phyloP scores from a whole-genome alignment of 2,329 filamentous ascomycete genomes.

The Claviceps humidiphila region DNA sequence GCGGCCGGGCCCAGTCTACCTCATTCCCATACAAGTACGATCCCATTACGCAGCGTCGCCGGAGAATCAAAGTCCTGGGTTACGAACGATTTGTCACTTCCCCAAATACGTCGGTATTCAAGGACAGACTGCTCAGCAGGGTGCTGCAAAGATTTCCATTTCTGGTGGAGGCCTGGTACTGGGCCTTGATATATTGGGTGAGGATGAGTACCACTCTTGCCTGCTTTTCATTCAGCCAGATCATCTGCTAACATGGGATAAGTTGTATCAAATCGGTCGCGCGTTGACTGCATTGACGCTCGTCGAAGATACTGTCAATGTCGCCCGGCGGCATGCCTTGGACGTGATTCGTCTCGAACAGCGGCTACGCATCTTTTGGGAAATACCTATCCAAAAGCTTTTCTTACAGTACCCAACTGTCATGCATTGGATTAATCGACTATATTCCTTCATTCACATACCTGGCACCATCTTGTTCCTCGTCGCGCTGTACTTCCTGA shows the following conservation, averaged over 20 bases:
- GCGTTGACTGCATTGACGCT: conserved; percentile 59
- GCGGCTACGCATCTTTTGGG: conserved; percentile 49
- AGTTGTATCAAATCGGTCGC: conserved; percentile 64
- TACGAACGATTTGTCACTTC: conserved; percentile 18
- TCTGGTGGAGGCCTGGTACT: conserved; percentile 62
- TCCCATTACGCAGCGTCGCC: conserved; percentile 17
- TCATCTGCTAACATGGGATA: background rate
- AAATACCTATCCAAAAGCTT: conserved; percentile 28
- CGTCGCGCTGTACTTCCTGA: conserved; percentile 54
- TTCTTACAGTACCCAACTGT: conserved; percentile 36
- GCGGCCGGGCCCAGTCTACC: conserved; percentile 13
- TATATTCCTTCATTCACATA: conserved; percentile 68
- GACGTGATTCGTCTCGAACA: conserved; percentile 56
- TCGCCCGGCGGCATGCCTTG: conserved; percentile 55
- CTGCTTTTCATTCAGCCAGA: background rate
- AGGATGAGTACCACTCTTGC: background rate
- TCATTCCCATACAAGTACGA: conserved; percentile 15
- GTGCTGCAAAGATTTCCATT: conserved; percentile 57
- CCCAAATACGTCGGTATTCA: conserved; percentile 43
- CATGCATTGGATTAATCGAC: conserved; percentile 57
- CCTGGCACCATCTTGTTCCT: conserved; percentile 60
- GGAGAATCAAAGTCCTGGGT: conserved; percentile 20
- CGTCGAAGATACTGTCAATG: conserved; percentile 52
- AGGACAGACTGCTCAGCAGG: conserved; percentile 47
- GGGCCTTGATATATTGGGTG: conserved; percentile 28